Evolutionary conservation across 352 stramenopile genomes (phyloP).

Genomic region (Peronospora belbahrii): DNA sequence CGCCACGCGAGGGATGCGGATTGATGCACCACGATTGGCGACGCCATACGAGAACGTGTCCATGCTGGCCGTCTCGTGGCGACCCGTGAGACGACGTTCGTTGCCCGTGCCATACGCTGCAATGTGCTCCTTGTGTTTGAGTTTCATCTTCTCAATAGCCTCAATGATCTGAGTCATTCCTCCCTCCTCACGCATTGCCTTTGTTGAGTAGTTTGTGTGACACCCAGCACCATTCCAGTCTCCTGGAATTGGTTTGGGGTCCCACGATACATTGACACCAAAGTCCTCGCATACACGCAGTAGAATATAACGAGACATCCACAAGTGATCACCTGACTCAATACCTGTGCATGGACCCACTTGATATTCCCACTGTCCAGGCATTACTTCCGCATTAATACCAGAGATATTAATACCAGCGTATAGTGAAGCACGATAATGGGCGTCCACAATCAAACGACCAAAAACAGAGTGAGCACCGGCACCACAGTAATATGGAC

Average conservation of each 20-base stretch:
- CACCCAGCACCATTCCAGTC: slow-evolving; percentile 97
- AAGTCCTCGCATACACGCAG: slow-evolving; percentile 96
- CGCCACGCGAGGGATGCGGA: slow-evolving; percentile 89
- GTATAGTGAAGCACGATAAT: slow-evolving; percentile 94
- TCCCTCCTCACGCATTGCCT: slow-evolving; percentile 92
- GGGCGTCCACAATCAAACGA: slow-evolving; percentile 90
- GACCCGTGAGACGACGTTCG: slow-evolving; percentile 93
- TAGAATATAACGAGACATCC: slow-evolving; percentile 96
- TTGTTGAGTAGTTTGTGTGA: slow-evolving; percentile 96
- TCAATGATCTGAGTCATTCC: slow-evolving; percentile 92
- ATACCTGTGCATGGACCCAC: slow-evolving; percentile 95
- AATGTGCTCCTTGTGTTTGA: slow-evolving; percentile 97
- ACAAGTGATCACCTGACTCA: slow-evolving; percentile 93
- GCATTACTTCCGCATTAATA: slow-evolving; percentile 98
- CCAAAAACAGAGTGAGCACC: slow-evolving; percentile 95
- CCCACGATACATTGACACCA: slow-evolving; percentile 93
- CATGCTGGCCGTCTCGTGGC: slow-evolving; percentile 95
- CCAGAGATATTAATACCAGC: slow-evolving; percentile 93
- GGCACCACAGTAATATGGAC: slow-evolving; percentile 91
- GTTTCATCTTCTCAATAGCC: slow-evolving; percentile 95
- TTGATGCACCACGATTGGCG: slow-evolving; percentile 93
- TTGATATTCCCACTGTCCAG: slow-evolving; percentile 96
- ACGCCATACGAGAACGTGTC: slow-evolving; percentile 95
- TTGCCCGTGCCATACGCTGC: slow-evolving; percentile 94
- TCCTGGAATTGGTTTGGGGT: slow-evolving; percentile 96